Base-by-base conservation (phyloP, 176 grass and related monocot species). In the Metroxylon sagu region DNA sequence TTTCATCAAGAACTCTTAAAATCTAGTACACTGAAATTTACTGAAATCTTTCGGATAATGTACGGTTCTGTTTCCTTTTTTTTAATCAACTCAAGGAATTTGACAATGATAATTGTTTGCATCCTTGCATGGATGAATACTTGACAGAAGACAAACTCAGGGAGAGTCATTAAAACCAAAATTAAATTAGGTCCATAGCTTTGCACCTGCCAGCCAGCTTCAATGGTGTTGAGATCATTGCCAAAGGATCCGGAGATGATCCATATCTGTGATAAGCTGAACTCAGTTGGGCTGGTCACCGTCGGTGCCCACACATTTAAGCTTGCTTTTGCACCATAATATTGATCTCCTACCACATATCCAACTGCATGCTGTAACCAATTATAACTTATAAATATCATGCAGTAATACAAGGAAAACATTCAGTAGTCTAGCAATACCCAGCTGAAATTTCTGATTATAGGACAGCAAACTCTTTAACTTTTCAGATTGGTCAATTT, bases 241-340 rank as follows among this genome's bases (percentile, higher is more conserved):
- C 72, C 62, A 29, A 96, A 96, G 14, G 92, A 82, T 50, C 92
- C 92, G 6, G 86, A 85, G 57, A 96, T 81, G 57, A 90, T 56
- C 92, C 92, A 96, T 55, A 90, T 87, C 69, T 96, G 86, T 1
- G 92, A 90, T 59, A 96, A 67, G 72, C 92, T 96, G 75, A 90
- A 96, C 80, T 96, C 92, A 0, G 80, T 60, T 26, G 80, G 67
- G 21, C 74, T 75, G 29, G 74, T 74, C 61, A 96, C 77, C 65
- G 57, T 71, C 1, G 92, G 92, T 43, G 86, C 81, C 92, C 92
- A 96, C 80, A 96, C 92, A 60, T 87, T 96, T 43, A 96, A 77
- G 77, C 77, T 90, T 8, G 83, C 83, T 56, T 72, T 96, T 50
- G 92, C 92, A 14, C 92, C 92, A 50, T 96, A 96, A 25, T 87